Percentiles rank a stretch among this genome's conserved stretches.
These are phyloP conservation scores for Marasmius sp. DNA, from an alignment of 1,284 basidiomycete species.

Conservation along the genomic window DNA sequence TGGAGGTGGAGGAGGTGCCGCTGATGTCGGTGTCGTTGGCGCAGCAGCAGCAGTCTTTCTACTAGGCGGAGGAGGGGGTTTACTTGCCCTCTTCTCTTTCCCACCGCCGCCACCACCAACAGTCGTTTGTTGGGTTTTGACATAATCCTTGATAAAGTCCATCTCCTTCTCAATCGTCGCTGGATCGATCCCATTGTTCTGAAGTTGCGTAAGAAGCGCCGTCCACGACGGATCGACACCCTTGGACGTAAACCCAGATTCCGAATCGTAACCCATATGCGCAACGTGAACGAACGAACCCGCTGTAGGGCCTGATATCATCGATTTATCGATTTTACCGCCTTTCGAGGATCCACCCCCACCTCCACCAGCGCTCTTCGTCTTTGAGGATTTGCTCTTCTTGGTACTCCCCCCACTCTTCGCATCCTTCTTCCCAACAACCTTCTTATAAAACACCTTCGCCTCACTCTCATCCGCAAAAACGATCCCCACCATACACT, in stretches of 20 bases:
- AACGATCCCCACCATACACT: conserved; percentile 89
- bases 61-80: conserved; percentile 60
- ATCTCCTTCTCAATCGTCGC: conserved; percentile 73
- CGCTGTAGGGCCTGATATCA: conserved; percentile 81
- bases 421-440: conserved; percentile 67
- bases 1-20: conserved; percentile 29
- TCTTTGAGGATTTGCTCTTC: neutral
- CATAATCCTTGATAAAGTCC: conserved; percentile 88
- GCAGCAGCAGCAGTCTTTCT: conserved; percentile 32
- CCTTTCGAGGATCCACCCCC: conserved; percentile 50
- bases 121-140: conserved; percentile 50
- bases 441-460: conserved; percentile 87
- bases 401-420: conserved; percentile 31
- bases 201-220: conserved; percentile 72
- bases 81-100: conserved; percentile 44
- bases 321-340: conserved; percentile 85
- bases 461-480: conserved; percentile 91
- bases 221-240: conserved; percentile 96
- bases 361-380: conserved; percentile 53
- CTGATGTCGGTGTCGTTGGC: conserved; percentile 30
- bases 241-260: conserved; percentile 83
- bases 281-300: conserved; percentile 90
- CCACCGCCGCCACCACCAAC: conserved; percentile 21
- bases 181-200: conserved; percentile 66
- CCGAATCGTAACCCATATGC: conserved; percentile 92